These are phyloP conservation scores for Claviceps capensis DNA, from an alignment of 2,329 filamentous ascomycete species.

Conservation along the genomic window DNA sequence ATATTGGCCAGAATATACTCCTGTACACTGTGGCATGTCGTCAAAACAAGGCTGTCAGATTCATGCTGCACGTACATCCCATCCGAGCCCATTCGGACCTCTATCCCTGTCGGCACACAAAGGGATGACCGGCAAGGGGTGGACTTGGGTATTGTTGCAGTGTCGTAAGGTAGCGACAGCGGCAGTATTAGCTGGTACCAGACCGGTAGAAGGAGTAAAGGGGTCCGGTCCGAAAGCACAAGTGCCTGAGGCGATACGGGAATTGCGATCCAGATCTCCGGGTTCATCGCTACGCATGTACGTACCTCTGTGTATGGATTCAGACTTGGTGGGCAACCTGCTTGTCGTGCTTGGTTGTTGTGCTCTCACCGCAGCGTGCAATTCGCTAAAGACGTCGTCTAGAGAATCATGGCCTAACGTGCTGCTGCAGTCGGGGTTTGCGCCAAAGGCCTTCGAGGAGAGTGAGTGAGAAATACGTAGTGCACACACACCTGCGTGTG, in stretches of 20 bases:
- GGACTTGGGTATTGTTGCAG: slow-evolving; percentile 5
- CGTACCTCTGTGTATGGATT: neutral
- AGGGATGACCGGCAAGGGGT: slow-evolving; percentile 1
- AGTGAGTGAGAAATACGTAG: neutral
- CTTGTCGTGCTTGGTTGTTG: neutral
- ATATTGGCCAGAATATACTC: neutral
- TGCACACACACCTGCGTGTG: too few relatives aligned
- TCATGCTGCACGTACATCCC: neutral
- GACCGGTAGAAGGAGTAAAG: slow-evolving; percentile 5
- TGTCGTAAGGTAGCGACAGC: slow-evolving; percentile 5
- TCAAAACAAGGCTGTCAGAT: neutral
- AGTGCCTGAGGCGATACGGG: neutral
- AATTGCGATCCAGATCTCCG: slow-evolving; percentile 5
- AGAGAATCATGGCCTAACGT: neutral
- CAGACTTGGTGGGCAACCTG: neutral
- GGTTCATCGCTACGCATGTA: neutral
- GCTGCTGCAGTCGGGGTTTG: neutral
- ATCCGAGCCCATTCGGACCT: neutral
- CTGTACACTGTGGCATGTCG: neutral
- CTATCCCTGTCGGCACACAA: too few relatives aligned
- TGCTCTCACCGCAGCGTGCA: neutral
- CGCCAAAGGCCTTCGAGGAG: neutral
- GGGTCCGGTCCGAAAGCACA: neutral
- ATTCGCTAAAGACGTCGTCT: neutral
- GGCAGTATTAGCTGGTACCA: slow-evolving; percentile 8